Evolutionary conservation across 208 protist genomes (phyloP).

Genomic region (Trypanosoma vivax): DNA sequence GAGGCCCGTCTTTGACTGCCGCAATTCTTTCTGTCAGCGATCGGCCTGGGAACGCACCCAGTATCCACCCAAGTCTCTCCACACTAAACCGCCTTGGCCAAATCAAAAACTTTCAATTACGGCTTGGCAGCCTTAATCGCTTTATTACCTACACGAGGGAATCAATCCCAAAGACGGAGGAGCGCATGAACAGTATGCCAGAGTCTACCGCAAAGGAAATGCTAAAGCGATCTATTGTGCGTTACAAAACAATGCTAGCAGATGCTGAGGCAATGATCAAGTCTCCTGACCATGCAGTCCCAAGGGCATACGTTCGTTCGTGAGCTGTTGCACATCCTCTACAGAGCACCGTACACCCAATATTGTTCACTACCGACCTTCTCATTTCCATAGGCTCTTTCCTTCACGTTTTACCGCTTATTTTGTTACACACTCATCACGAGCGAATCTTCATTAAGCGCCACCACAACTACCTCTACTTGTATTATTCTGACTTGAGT

Average conservation of each 20-base stretch:
- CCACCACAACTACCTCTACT: no score
- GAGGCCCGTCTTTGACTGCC: slow-evolving; percentile 42
- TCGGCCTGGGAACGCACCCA: slow-evolving; percentile 13
- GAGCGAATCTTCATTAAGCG: no score
- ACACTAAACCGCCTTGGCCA: slow-evolving; percentile 60
- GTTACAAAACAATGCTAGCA: slow-evolving; percentile 45
- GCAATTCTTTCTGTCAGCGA: slow-evolving; percentile 37
- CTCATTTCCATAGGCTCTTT: no score
- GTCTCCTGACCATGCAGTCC: slow-evolving; percentile 42
- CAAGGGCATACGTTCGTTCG: slow-evolving; percentile 53
- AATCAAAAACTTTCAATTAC: slow-evolving; percentile 54
- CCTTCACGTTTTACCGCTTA: no score
- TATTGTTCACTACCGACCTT: no score
- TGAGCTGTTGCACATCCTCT: no score
- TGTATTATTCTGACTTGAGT: no score
- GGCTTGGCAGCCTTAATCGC: slow-evolving; percentile 39
- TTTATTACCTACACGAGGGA: slow-evolving; percentile 43
- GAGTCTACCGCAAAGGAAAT: slow-evolving; percentile 28
- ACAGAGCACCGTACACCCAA: no score
- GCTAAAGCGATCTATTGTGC: slow-evolving; percentile 36
- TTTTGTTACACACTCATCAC: no score
- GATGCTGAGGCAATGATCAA: slow-evolving; percentile 57
- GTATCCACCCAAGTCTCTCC: slow-evolving; percentile 28
- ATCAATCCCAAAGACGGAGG: slow-evolving; percentile 40
- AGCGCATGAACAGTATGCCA: slow-evolving; percentile 30